Evolutionary conservation across 768 basidiomycete genomes (phyloP), one percentile per base, ranked within the genome.

Genomic region (Nevesoporus exiguus): DNA sequence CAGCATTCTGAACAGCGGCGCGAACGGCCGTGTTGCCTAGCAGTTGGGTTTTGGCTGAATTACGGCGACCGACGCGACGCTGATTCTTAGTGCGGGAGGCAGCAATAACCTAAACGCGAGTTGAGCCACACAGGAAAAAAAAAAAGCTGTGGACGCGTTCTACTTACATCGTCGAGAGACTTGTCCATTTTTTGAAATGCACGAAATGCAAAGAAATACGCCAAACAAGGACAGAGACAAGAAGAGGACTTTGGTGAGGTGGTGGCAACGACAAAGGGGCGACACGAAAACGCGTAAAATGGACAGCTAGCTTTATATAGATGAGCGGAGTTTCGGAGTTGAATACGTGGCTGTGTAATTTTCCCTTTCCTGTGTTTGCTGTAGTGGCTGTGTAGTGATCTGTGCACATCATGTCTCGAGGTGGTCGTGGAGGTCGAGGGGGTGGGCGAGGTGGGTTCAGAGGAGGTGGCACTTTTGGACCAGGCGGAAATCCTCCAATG

Each of bases 91-190:
- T 79, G 71, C 82, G 83, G 60, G 82, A 51, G 54, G 83, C 71
- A 54, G 83, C 71, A 66, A 90, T 88, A 64, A 90, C 87, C 88
- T 90, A 31, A 34, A 41, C 29, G 62, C 41, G 61, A 55, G 13
- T 56, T 59, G 5, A 59, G 52, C 9, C 5, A 36, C 14, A 7
- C 17, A 9, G 30, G 5, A 15, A 31, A 56, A 50, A 62, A 61
- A 51, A 43, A 31, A 36, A 1, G 14, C n/a, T 15, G 33, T 19
- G 11, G 10, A 42, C 55, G 31, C 45, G 47, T 50, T 48, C 13
- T n/a, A 30, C 75, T 81, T 21, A 93, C 90, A 54, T 91, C 86
- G 69, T 93, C 90, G 55, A 93, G 86, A 64, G 87, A 80, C 74
- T 88, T 87, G 74, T 93, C 89, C 86, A 93, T 51, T 67, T 71